Conservation (phyloP, 176 grass and related monocot genomes). For the Ananas comosus region DNA sequence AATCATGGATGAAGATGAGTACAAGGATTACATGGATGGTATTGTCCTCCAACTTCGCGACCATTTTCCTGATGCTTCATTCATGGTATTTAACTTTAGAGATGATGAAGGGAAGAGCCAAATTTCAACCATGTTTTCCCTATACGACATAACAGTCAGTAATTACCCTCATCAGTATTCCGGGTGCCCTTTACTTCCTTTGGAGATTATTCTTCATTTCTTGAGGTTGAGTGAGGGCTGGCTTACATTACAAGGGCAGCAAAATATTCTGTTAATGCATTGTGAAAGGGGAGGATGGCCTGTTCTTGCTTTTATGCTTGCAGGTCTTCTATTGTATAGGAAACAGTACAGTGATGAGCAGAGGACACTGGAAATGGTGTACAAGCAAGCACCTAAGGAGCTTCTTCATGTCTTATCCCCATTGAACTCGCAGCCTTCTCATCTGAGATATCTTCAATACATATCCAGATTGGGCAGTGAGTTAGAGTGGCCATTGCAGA, state of each 20-base stretch:
- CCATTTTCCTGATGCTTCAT: slow-evolving; percentile 55
- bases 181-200: slow-evolving; percentile 68
- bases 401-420: slow-evolving; percentile 57
- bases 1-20: slow-evolving; percentile 60
- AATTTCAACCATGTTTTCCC: slow-evolving; percentile 47
- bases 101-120: slow-evolving; percentile 44
- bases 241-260: slow-evolving; percentile 57
- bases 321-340: slow-evolving; percentile 69
- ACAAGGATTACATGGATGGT: slow-evolving; percentile 56
- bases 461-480: slow-evolving; percentile 51
- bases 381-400: slow-evolving; percentile 87
- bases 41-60: slow-evolving; percentile 64
- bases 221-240: slow-evolving; percentile 69
- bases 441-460: slow-evolving; percentile 85
- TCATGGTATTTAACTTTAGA: slow-evolving; percentile 82
- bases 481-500: slow-evolving; percentile 35
- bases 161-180: slow-evolving; percentile 62
- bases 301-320: slow-evolving; percentile 90
- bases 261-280: slow-evolving; percentile 87
- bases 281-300: slow-evolving; percentile 92
- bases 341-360: slow-evolving; percentile 85
- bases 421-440: slow-evolving; percentile 72
- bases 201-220: slow-evolving; percentile 77
- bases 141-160: slow-evolving; percentile 55
- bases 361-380: slow-evolving; percentile 90